A percentile compares a stretch with the other conserved stretches of the same genome.
Conservation (phyloP, 192 early-diverging fungal genomes). For the Backusella australiensis region DNA sequence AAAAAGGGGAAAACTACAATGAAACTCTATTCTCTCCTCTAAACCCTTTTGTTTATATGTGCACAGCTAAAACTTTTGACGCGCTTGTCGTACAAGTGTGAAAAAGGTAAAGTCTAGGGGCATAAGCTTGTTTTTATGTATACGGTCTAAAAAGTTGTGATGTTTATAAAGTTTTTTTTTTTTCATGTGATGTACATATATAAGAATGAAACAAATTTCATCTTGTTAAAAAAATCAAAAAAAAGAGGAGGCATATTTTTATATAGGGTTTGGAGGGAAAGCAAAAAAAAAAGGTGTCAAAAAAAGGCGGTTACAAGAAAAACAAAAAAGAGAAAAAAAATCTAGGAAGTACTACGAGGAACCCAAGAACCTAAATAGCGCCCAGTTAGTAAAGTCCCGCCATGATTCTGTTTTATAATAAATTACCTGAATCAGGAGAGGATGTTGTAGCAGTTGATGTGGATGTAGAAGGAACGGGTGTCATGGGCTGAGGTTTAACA, state of each 20-base stretch:
- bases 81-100: neutral
- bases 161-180: neutral
- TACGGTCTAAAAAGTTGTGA: neutral
- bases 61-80: neutral
- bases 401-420: neutral
- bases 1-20: too few relatives aligned
- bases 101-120: neutral
- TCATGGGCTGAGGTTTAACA: constrained; percentile 19
- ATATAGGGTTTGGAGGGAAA: neutral
- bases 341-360: constrained; percentile 6
- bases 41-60: neutral
- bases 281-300: neutral
- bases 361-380: constrained; percentile 10
- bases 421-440: constrained; percentile 34
- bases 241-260: neutral
- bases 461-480: constrained; percentile 37
- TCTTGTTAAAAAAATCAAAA: neutral
- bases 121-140: neutral
- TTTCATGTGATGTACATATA: neutral
- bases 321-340: neutral
- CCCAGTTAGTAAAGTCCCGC: neutral
- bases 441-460: constrained; percentile 32
- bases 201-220: neutral
- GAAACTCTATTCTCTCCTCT: neutral
- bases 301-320: neutral